Conservation (phyloP, 1,284 basidiomycete genomes). For the Erythrobasidium hasegawianum region DNA sequence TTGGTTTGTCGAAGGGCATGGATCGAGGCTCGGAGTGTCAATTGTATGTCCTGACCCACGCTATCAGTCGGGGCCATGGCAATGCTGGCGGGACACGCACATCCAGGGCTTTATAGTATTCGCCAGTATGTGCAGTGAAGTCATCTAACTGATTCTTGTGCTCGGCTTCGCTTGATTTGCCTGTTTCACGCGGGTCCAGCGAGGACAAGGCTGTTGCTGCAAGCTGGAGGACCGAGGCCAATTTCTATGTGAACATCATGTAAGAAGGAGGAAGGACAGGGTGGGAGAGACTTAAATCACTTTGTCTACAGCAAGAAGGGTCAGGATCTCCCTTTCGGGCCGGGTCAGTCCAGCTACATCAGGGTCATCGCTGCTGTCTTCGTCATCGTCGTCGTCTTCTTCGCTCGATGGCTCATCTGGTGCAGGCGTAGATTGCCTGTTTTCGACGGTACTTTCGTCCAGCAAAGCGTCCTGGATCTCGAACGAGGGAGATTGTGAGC, state of each 20-base stretch:
- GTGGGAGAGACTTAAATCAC: constrained; percentile 2
- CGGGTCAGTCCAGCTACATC: constrained; percentile 70
- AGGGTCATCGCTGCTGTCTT: constrained; percentile 57
- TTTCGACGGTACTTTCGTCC: background rate
- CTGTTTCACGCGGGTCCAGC: constrained; percentile 70
- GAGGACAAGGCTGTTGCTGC: constrained; percentile 71
- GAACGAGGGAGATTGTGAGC: background rate
- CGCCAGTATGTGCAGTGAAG: constrained; percentile 59
- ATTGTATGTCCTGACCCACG: constrained; percentile 62
- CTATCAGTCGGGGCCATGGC: background rate
- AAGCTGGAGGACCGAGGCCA: constrained; percentile 64
- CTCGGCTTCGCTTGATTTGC: constrained; percentile 57
- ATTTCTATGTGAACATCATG: constrained; percentile 56
- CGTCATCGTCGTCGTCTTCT: constrained; percentile 55
- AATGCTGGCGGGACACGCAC: constrained; percentile 54
- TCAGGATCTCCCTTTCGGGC: constrained; percentile 69
- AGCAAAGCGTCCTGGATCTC: constrained; percentile 1
- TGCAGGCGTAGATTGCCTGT: background rate
- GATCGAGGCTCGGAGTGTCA: constrained; percentile 66
- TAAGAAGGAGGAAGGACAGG: background rate
- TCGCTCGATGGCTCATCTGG: constrained; percentile 5
- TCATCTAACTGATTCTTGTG: constrained; percentile 2
- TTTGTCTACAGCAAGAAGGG: constrained; percentile 21
- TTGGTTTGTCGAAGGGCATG: constrained; percentile 74
- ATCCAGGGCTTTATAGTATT: constrained; percentile 74